Evolutionary conservation across 2,329 filamentous ascomycete genomes (phyloP), one percentile per base, ranked within the genome.

Genomic region (Cryphonectria naterciae): DNA sequence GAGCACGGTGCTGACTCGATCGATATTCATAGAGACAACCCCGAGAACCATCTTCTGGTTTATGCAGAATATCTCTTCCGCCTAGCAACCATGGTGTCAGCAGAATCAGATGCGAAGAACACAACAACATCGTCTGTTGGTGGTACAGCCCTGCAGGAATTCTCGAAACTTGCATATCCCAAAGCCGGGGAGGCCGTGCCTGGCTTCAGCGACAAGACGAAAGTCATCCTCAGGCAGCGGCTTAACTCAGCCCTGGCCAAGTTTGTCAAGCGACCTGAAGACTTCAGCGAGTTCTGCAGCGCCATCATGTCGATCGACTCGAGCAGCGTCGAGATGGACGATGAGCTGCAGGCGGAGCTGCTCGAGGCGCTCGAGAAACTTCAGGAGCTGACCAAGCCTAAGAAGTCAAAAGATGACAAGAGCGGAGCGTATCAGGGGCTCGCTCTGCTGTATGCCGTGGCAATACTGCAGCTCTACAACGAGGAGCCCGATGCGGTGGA

Each of bases 401-500:
- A 79, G 74, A 76, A 68, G 58, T 78, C 74, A 73, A 78, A 67
- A 75, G 72, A 77, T 78, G 22, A 79, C 75, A 68, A 78, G 71
- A 74, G 83, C 78, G 76, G 84, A 79, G 70, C 81, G 80, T 72
- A 84, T 84, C 89, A 90, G 72, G 92, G 93, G 0, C 87, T 98
- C 70, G 91, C 92, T 28, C 85, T 98, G 49, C 86, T 98, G 1
- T 94, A 97, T 78, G 91, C 93, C 0, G 87, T 98, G 67, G 92
- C 94, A 0, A 88, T 98, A 19, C 85, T 98, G 69, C 94, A 98
- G 79, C 86, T 97, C 11, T 97, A 97, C 82, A 95, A 95, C 76
- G 93, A 94, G 35, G 94, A 97, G 71, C 86, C 92, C 0, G 96
- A 98, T 77, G 93, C 94, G 0, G 87, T 97, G 32, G 90, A 92